Conservation (phyloP, 202 grass and related monocot genomes). For the Saccharum hybrid region DNA sequence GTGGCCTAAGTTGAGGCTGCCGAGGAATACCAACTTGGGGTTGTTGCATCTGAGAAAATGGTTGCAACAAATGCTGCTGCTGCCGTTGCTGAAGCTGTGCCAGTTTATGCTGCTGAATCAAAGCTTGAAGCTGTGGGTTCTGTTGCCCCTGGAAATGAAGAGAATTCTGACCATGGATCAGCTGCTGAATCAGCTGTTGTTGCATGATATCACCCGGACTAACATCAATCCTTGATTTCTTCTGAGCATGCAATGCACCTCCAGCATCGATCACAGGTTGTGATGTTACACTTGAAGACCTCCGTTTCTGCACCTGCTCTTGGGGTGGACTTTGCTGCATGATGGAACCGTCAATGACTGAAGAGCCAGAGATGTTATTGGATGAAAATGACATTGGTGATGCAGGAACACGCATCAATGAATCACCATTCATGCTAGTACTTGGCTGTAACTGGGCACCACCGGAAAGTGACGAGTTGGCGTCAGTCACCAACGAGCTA, state of each 20-base stretch:
- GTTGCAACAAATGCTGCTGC: slow-evolving; percentile 64
- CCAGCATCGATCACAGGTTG: slow-evolving; percentile 55
- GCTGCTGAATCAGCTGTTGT: slow-evolving; percentile 74
- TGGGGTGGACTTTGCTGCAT: slow-evolving; percentile 78
- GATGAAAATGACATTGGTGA: slow-evolving; percentile 96
- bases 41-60: slow-evolving; percentile 55
- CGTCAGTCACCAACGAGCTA: slow-evolving; percentile 82
- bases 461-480: slow-evolving; percentile 78
- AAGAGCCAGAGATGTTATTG: slow-evolving; percentile 91
- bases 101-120: slow-evolving; percentile 75
- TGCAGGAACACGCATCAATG: slow-evolving; percentile 82
- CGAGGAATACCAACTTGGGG: slow-evolving; percentile 50
- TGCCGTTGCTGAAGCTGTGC: slow-evolving; percentile 60
- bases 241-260: slow-evolving; percentile 61
- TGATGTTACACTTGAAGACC: slow-evolving; percentile 89
- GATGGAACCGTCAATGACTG: slow-evolving; percentile 87
- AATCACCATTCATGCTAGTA: slow-evolving; percentile 78
- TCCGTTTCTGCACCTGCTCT: slow-evolving; percentile 73
- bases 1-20: slow-evolving; percentile 68
- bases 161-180: slow-evolving; percentile 60
- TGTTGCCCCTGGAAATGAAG: slow-evolving; percentile 55
- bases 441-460: slow-evolving; percentile 77
- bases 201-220: slow-evolving; percentile 67
- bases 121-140: slow-evolving; percentile 79
- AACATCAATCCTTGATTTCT: slow-evolving; percentile 80